phyloP scores from a whole-genome alignment of 2,329 filamentous ascomycete species.

The Colletotrichum karsti region DNA sequence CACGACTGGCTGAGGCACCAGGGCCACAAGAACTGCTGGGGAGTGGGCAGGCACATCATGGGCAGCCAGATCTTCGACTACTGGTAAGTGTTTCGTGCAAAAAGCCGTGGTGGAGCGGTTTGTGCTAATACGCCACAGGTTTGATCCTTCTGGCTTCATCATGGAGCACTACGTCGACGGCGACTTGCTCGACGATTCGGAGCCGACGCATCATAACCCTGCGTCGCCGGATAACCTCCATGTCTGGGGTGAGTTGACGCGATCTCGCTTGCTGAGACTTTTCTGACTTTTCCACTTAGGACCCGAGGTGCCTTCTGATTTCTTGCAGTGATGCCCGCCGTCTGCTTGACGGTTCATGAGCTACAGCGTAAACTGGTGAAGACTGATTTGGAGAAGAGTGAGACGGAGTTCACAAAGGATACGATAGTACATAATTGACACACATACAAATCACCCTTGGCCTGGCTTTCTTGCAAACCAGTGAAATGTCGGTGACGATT shows the following conservation, averaged over 20 bases:
- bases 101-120: not conserved
- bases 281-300: conserved; percentile 14
- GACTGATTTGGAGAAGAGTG: not conserved
- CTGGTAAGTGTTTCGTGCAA: conserved; percentile 32
- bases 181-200: conserved; percentile 67
- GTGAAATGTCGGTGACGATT: too few species aligned
- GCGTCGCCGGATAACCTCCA: conserved; percentile 52
- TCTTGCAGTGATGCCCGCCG: conserved; percentile 17
- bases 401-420: too few species aligned
- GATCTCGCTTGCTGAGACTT: not conserved
- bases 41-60: conserved; percentile 74
- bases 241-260: conserved; percentile 49
- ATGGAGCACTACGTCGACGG: conserved; percentile 78
- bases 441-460: not conserved
- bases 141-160: conserved; percentile 69
- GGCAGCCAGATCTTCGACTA: conserved; percentile 72
- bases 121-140: conserved; percentile 45
- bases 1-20: conserved; percentile 73
- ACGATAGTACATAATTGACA: not conserved
- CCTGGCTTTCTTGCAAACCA: too few species aligned
- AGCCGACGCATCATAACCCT: conserved; percentile 52
- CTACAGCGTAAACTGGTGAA: not conserved
- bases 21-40: conserved; percentile 74
- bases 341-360: not conserved
- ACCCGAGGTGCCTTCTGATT: conserved; percentile 29